These are phyloP conservation scores for Beauveria brongniartii DNA, from an alignment of 2,329 filamentous ascomycete genomes.

Conservation along the genomic window DNA sequence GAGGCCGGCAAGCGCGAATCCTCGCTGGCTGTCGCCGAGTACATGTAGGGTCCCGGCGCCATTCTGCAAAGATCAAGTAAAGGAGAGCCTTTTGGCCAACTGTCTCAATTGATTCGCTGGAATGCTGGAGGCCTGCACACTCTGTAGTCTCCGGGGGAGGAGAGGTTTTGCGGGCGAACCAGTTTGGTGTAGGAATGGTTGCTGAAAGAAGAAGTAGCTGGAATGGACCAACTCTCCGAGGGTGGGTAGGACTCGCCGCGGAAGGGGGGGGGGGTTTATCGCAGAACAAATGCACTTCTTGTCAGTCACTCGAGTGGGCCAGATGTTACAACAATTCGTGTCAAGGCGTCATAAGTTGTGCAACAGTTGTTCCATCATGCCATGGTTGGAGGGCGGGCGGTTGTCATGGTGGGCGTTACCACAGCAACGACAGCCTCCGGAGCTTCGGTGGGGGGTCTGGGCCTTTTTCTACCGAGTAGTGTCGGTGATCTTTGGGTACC, in stretches of 20 bases:
- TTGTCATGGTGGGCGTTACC: slow-evolving; percentile 6
- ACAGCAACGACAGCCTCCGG: not conserved
- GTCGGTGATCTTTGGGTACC: not conserved
- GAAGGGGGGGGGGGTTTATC: not conserved
- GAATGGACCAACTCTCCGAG: not conserved
- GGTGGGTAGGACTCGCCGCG: not conserved
- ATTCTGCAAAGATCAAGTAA: not conserved
- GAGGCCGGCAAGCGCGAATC: slow-evolving; percentile 45
- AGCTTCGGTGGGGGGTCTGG: not conserved
- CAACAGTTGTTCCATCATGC: not conserved
- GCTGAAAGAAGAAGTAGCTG: not conserved
- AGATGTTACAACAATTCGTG: not conserved
- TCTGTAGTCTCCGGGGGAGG: not conserved
- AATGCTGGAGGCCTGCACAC: not conserved
- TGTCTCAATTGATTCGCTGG: not conserved
- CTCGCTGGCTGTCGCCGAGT: slow-evolving; percentile 43
- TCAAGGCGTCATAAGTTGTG: not conserved
- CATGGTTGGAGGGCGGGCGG: not conserved
- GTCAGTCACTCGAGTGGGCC: not conserved
- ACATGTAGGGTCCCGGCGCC: slow-evolving; percentile 56
- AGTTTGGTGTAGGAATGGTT: not conserved
- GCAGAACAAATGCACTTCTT: not conserved
- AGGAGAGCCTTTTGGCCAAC: not conserved
- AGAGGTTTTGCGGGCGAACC: not conserved
- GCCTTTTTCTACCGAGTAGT: not conserved